phyloP scores from a whole-genome alignment of 2,329 filamentous ascomycete genomes.

The Penicillium aurantiogriseum region DNA sequence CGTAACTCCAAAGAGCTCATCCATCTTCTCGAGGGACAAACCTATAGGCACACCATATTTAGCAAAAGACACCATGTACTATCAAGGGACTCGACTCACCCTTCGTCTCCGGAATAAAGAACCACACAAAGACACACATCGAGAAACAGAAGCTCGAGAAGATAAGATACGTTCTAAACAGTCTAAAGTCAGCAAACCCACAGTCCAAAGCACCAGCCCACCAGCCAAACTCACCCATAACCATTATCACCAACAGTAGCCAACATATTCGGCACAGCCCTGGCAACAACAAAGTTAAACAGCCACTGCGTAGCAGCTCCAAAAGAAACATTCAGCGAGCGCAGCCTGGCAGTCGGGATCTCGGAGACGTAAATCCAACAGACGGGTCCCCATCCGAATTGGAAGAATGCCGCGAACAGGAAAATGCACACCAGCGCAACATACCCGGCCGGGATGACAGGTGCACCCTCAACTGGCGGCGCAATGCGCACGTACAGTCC shows the following conservation, averaged over 20 bases:
- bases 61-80: neutral
- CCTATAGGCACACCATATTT: slow-evolving; percentile 21
- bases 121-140: slow-evolving; percentile 66
- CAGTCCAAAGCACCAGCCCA: slow-evolving; percentile 18
- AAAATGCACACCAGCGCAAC: slow-evolving; percentile 70
- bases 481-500: slow-evolving; percentile 61
- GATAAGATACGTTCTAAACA: slow-evolving; percentile 64
- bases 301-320: slow-evolving; percentile 70
- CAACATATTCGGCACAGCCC: slow-evolving; percentile 67
- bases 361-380: slow-evolving; percentile 73
- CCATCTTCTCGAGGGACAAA: slow-evolving; percentile 62
- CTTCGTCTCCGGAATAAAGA: slow-evolving; percentile 72
- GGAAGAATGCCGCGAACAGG: slow-evolving; percentile 68
- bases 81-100: slow-evolving; percentile 41
- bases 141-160: slow-evolving; percentile 65
- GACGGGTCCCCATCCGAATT: slow-evolving; percentile 68
- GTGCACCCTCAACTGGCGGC: slow-evolving; percentile 50
- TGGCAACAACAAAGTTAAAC: slow-evolving; percentile 71
- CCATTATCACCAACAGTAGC: slow-evolving; percentile 51
- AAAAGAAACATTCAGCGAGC: slow-evolving; percentile 66
- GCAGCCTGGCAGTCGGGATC: slow-evolving; percentile 65
- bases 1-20: slow-evolving; percentile 63
- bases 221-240: slow-evolving; percentile 45
- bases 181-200: slow-evolving; percentile 30
- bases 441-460: slow-evolving; percentile 66